phyloP scores from a whole-genome alignment of 2,329 filamentous ascomycete genomes.

The Talaromyces piceae region DNA sequence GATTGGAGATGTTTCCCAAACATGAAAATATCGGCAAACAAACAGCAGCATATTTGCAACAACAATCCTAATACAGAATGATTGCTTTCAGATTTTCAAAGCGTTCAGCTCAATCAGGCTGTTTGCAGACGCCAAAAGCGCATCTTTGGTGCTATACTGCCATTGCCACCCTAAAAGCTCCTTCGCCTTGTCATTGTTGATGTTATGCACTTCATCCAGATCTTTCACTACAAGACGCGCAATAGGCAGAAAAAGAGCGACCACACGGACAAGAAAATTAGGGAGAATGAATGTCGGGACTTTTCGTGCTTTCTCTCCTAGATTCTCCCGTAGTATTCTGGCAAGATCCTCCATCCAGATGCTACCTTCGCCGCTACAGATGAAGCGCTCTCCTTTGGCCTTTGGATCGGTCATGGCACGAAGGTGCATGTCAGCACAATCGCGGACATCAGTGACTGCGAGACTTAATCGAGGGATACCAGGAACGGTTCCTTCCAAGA shows the following conservation, averaged over 20 bases:
- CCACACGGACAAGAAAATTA: neutral
- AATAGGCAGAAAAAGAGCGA: constrained; percentile 4
- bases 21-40: too few species aligned
- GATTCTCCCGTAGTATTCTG: constrained; percentile 3
- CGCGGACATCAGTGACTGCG: constrained; percentile 3
- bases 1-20: too few species aligned
- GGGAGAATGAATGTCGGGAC: constrained; percentile 1
- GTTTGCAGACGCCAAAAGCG: neutral
- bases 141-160: constrained; percentile 4
- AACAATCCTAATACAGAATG: neutral
- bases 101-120: neutral
- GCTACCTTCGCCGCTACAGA: constrained; percentile 4
- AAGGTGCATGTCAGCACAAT: constrained; percentile 6
- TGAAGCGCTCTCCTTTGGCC: constrained; percentile 4
- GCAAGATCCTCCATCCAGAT: constrained; percentile 2
- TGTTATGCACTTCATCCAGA: neutral
- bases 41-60: neutral
- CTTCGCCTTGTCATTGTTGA: constrained; percentile 6
- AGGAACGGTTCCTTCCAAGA: constrained; percentile 24
- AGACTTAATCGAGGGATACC: constrained; percentile 18
- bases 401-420: constrained; percentile 2
- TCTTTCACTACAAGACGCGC: constrained; percentile 1
- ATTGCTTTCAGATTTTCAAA: constrained; percentile 1
- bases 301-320: constrained; percentile 1
- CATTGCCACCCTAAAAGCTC: constrained; percentile 2